These are phyloP conservation scores for Xylaria flabelliformis DNA, from an alignment of 495 filamentous ascomycete species.

Conservation along the genomic window DNA sequence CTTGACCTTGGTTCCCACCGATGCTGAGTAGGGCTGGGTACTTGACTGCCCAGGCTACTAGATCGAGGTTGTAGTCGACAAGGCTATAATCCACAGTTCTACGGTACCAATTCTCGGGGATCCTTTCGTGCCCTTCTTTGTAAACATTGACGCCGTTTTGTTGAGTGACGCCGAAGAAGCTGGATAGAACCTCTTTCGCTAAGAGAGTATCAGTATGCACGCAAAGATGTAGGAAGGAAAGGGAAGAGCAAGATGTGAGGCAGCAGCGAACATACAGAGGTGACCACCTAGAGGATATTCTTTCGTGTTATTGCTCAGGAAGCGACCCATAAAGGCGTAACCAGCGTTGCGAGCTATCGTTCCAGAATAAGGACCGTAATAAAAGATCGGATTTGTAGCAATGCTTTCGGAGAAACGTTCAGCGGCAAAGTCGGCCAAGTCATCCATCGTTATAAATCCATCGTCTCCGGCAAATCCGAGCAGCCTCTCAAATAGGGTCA, in stretches of 20 bases:
- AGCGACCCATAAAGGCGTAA: slow-evolving; percentile 49
- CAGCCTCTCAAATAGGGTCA: slow-evolving; percentile 46
- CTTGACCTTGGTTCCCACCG: slow-evolving; percentile 63
- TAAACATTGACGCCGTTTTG: slow-evolving; percentile 48
- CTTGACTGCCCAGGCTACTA: slow-evolving; percentile 41
- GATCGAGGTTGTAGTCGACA: slow-evolving; percentile 49
- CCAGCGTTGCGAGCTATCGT: slow-evolving; percentile 55
- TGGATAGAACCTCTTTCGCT: slow-evolving; percentile 49
- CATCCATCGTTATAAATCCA: slow-evolving; percentile 45
- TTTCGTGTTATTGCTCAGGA: slow-evolving; percentile 56
- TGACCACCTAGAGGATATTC: slow-evolving; percentile 55
- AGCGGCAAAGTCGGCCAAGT: slow-evolving; percentile 46
- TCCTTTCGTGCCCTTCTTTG: slow-evolving; percentile 56
- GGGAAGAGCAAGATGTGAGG: background rate
- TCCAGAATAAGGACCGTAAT: slow-evolving; percentile 57
- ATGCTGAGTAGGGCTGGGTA: slow-evolving; percentile 44
- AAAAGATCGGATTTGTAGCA: slow-evolving; percentile 60
- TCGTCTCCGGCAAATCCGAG: slow-evolving; percentile 39
- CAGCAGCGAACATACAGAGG: slow-evolving; percentile 30
- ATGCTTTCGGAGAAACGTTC: slow-evolving; percentile 55
- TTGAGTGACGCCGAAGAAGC: slow-evolving; percentile 54
- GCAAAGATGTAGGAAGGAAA: background rate
- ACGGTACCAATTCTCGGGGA: slow-evolving; percentile 69
- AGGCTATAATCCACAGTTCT: slow-evolving; percentile 46
- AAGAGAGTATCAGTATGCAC: slow-evolving; percentile 27